Evolutionary conservation across 176 grass and related monocot genomes (phyloP).

Genomic region (Hyparrhenia diplandra): DNA sequence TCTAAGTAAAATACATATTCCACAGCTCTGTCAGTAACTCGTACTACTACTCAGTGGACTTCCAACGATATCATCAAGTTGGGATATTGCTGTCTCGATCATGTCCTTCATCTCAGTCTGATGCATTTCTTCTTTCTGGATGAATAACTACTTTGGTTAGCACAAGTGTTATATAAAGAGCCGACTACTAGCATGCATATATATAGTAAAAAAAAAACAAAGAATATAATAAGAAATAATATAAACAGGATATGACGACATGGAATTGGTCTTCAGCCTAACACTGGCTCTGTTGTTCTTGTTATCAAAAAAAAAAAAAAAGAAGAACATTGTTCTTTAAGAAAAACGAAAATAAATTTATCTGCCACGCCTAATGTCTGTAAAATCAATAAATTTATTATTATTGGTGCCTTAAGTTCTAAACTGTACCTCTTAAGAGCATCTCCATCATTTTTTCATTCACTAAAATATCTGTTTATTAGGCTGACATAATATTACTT

Average conservation of each 20-base stretch:
- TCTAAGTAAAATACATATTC: no score
- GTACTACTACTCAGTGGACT: conserved; percentile 30
- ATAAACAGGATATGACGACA: neutral
- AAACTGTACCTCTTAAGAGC: no score
- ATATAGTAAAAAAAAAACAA: neutral
- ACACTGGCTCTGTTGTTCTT: neutral
- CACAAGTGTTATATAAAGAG: neutral
- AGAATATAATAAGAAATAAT: neutral
- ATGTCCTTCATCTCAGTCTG: conserved; percentile 44
- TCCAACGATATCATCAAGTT: conserved; percentile 19
- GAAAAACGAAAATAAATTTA: neutral
- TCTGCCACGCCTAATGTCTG: neutral
- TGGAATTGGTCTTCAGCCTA: neutral
- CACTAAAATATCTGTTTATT: no score
- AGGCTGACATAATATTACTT: no score
- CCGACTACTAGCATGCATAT: neutral
- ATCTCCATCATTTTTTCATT: no score
- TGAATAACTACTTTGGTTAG: neutral
- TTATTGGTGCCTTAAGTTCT: neutral
- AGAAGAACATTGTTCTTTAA: neutral
- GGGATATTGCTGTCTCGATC: conserved; percentile 39
- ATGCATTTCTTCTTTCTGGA: conserved; percentile 40
- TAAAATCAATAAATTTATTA: neutral
- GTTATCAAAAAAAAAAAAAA: no score
- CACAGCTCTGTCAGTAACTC: no score